Conservation (phyloP, 2,329 filamentous ascomycete species). For the Colletotrichum navitas region DNA sequence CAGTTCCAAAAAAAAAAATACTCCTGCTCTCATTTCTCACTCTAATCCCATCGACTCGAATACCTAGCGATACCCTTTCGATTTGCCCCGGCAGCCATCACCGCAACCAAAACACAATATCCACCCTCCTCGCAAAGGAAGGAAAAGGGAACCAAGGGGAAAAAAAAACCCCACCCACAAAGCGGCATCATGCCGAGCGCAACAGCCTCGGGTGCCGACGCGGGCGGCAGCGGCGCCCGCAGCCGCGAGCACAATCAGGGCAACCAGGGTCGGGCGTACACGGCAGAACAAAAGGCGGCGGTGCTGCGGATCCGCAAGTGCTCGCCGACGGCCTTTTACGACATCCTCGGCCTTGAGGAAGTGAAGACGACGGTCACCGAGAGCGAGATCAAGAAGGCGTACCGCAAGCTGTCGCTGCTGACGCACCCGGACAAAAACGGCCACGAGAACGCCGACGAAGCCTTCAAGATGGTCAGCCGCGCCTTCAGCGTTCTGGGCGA, state of each 20-base stretch:
- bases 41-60: background rate
- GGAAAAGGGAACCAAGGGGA: background rate
- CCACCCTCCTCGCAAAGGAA: background rate
- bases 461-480: constrained; percentile 96
- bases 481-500: constrained; percentile 95
- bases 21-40: background rate
- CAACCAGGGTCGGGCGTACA: constrained; percentile 82
- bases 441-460: constrained; percentile 93
- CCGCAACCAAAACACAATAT: background rate
- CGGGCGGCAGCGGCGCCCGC: constrained; percentile 58
- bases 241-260: constrained; percentile 80
- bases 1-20: background rate
- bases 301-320: constrained; percentile 91
- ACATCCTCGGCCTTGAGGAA: constrained; percentile 83
- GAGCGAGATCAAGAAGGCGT: constrained; percentile 95
- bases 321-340: constrained; percentile 90
- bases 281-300: constrained; percentile 89
- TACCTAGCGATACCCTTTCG: background rate
- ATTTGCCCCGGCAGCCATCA: constrained; percentile 17
- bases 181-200: constrained; percentile 59
- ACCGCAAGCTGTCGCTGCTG: constrained; percentile 91
- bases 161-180: background rate
- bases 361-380: constrained; percentile 77
- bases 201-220: constrained; percentile 67
- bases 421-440: constrained; percentile 99